Conservation (phyloP, 768 basidiomycete genomes). For the Boletus rex-veris region DNA sequence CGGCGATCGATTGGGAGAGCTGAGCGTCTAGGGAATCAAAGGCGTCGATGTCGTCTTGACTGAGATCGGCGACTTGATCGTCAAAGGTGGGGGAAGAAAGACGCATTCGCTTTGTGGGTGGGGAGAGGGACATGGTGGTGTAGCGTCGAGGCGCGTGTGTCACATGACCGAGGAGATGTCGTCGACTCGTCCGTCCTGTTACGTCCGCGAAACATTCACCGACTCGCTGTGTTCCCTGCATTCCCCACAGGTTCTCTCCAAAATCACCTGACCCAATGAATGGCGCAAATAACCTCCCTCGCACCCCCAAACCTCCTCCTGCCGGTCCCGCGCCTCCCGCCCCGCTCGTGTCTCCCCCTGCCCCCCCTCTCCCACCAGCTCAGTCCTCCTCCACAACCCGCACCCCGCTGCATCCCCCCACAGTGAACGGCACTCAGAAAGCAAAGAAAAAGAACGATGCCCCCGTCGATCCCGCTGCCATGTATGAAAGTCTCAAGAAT, state of each 20-base stretch:
- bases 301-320: constrained; percentile 49
- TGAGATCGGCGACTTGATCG: constrained; percentile 46
- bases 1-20: constrained; percentile 36
- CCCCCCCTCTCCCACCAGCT: constrained; percentile 33
- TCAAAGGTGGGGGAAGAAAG: constrained; percentile 68
- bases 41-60: constrained; percentile 52
- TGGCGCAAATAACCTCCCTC: constrained; percentile 36
- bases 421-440: constrained; percentile 40
- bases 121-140: constrained; percentile 24
- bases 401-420: constrained; percentile 32
- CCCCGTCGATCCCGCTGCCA: constrained; percentile 75
- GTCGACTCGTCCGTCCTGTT: background rate
- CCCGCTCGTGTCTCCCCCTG: constrained; percentile 27
- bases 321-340: constrained; percentile 58
- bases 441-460: constrained; percentile 66
- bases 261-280: constrained; percentile 40
- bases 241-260: constrained; percentile 25
- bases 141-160: background rate
- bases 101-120: constrained; percentile 55
- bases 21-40: constrained; percentile 50
- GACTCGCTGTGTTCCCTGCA: constrained; percentile 24
- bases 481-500: constrained; percentile 87
- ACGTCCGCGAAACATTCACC: constrained; percentile 17
- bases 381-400: constrained; percentile 33
- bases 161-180: constrained; percentile 17